A percentile compares a stretch with the other conserved stretches of the same genome.
Conservation (phyloP, 2,329 filamentous ascomycete genomes). For the Ophiostoma novo-ulmi region DNA sequence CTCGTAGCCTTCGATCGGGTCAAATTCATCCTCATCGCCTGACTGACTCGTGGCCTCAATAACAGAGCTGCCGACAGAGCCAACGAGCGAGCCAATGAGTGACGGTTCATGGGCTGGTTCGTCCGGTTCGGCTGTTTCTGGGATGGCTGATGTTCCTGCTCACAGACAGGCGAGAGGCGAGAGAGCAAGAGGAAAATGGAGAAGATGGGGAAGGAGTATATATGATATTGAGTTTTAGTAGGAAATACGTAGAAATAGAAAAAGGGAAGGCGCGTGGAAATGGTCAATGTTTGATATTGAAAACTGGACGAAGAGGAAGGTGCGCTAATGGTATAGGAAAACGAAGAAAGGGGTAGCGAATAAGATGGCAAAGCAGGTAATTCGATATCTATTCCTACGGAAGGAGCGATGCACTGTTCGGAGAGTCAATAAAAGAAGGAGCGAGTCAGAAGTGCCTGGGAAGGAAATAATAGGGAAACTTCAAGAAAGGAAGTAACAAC, state of each 20-base stretch:
- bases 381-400: neutral
- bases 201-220: neutral
- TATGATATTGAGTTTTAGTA: neutral
- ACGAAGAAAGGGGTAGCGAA: neutral
- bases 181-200: neutral
- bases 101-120: neutral
- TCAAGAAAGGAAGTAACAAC: neutral
- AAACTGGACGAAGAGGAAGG: neutral
- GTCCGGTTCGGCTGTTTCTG: conserved; percentile 1
- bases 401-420: neutral
- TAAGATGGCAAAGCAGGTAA: neutral
- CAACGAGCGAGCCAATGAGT: neutral
- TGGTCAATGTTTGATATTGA: neutral
- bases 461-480: neutral
- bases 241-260: neutral
- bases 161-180: neutral
- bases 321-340: neutral
- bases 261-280: neutral
- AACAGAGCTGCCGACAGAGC: conserved; percentile 16
- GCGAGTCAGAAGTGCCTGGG: neutral
- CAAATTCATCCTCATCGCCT: conserved; percentile 29
- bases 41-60: conserved; percentile 27
- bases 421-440: neutral
- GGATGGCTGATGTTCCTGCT: neutral
- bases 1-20: too few species aligned